Percentiles rank a stretch among this genome's conserved stretches.
phyloP scores from a whole-genome alignment of 2,329 filamentous ascomycete species.

The Drechslera avenae region DNA sequence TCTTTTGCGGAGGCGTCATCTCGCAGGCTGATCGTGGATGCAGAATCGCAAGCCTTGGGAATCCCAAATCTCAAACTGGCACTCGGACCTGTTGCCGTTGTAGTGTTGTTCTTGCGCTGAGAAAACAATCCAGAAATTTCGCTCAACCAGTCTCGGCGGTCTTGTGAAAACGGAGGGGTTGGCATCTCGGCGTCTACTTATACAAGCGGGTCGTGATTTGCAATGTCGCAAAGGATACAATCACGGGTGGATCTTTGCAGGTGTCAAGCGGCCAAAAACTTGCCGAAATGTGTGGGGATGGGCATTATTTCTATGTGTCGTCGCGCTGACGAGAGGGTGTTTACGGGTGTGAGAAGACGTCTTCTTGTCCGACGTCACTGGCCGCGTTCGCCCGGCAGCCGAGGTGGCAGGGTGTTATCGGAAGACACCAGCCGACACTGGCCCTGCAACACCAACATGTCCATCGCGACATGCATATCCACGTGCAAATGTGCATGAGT shows the following conservation, averaged over 20 bases:
- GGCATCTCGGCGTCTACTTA: constrained; percentile 30
- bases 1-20: constrained; percentile 35
- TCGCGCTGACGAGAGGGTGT: constrained; percentile 68
- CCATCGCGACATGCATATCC: constrained; percentile 4
- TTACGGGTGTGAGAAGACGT: constrained; percentile 63
- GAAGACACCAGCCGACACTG: constrained; percentile 17
- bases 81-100: constrained; percentile 13
- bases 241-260: constrained; percentile 2
- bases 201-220: neutral
- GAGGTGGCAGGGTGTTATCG: constrained; percentile 22
- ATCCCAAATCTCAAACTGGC: constrained; percentile 1
- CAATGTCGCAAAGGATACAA: constrained; percentile 10
- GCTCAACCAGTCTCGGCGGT: constrained; percentile 44
- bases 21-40: constrained; percentile 15
- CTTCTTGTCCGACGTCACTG: constrained; percentile 63
- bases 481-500: neutral
- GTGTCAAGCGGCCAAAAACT: constrained; percentile 11
- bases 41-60: constrained; percentile 16
- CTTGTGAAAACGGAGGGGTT: constrained; percentile 44
- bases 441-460: constrained; percentile 12
- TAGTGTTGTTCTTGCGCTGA: constrained; percentile 23
- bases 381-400: constrained; percentile 55
- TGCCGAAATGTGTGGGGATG: constrained; percentile 24
- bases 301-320: constrained; percentile 24
- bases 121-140: constrained; percentile 38